Percentiles rank a stretch among this genome's conserved stretches.
These are phyloP conservation scores for Cenococcum geophilum DNA, from an alignment of 495 filamentous ascomycete genomes.

Conservation along the genomic window DNA sequence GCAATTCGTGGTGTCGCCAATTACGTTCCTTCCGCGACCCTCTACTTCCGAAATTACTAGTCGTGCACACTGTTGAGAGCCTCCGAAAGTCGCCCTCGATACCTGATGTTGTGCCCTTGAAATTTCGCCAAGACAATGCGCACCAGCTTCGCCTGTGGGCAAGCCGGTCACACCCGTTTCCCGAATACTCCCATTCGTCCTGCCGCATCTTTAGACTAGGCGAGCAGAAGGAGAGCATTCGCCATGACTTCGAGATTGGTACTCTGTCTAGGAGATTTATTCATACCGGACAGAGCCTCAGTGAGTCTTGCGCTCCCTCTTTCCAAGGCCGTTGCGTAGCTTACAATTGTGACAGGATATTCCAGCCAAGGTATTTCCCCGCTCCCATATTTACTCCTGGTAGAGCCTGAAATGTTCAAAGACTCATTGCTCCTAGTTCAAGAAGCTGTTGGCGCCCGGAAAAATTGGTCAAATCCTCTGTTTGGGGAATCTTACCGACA, in stretches of 20 bases:
- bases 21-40: no score
- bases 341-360: constrained; percentile 58
- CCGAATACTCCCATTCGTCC: background rate
- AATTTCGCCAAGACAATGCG: background rate
- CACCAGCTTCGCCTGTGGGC: background rate
- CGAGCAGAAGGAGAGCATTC: constrained; percentile 2
- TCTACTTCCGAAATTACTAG: no score
- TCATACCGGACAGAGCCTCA: constrained; percentile 93
- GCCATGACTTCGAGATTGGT: constrained; percentile 74
- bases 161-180: background rate
- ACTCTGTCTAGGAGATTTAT: constrained; percentile 91
- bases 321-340: background rate
- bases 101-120: no score
- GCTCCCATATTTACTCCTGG: constrained; percentile 5
- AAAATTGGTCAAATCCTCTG: constrained; percentile 98
- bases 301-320: constrained; percentile 42
- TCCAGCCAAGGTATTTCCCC: constrained; percentile 67
- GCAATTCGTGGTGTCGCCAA: no score
- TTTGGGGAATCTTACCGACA: constrained; percentile 93
- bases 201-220: background rate
- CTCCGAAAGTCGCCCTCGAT: no score
- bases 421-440: constrained; percentile 59
- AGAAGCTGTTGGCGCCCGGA: constrained; percentile 93
- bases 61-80: no score
- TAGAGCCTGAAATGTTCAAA: constrained; percentile 11